phyloP scores from a whole-genome alignment of 208 protist species.

The Acanthamoeba castellanii region DNA sequence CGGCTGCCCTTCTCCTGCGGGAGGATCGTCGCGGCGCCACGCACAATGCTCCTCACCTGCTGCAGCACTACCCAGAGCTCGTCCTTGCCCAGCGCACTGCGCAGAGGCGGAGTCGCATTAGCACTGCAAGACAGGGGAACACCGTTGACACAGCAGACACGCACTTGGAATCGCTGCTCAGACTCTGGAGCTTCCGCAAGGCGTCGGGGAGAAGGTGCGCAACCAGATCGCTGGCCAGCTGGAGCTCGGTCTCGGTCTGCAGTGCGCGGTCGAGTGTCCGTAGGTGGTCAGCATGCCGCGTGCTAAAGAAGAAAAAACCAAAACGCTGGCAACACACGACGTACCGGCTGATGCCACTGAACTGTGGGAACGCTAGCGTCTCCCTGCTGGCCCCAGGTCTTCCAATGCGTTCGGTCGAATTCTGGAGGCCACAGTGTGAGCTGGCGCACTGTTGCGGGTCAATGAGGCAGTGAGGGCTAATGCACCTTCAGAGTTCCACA shows the following conservation, averaged over 20 bases:
- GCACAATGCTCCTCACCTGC: neutral
- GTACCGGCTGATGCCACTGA: slow-evolving; percentile 55
- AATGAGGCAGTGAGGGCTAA: neutral
- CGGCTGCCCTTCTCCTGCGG: neutral
- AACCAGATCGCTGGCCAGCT: neutral
- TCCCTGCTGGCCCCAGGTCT: slow-evolving; percentile 4
- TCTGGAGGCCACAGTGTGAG: neutral
- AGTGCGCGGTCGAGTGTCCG: neutral
- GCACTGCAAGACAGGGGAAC: neutral
- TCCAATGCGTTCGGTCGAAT: slow-evolving; percentile 31
- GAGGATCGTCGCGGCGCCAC: slow-evolving; percentile 3
- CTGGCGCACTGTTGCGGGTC: neutral
- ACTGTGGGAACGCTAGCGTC: neutral
- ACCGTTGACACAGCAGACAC: no score
- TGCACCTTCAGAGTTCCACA: neutral
- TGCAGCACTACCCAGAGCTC: neutral
- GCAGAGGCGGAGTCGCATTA: neutral
- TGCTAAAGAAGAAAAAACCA: neutral
- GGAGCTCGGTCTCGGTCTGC: neutral
- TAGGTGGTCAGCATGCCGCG: neutral
- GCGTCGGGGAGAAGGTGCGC: neutral
- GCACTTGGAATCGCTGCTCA: neutral
- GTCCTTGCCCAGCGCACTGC: slow-evolving; percentile 4
- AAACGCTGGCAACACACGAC: neutral
- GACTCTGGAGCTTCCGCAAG: neutral